Evolutionary conservation across 176 grass and related monocot species (phyloP), one percentile per base, ranked within the genome.

Genomic region (Zea luxurians): DNA sequence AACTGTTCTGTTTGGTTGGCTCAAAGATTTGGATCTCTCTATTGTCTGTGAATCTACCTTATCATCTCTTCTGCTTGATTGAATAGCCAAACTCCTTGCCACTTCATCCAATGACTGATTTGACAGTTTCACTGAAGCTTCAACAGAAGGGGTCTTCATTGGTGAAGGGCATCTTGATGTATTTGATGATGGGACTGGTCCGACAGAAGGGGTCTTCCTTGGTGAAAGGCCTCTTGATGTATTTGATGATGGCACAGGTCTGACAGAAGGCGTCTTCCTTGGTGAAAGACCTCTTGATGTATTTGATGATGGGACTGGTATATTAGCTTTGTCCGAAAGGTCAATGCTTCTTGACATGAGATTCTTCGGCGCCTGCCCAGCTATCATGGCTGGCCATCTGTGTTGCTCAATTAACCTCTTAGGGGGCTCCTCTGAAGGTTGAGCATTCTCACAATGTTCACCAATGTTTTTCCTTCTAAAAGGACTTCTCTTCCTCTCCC

Each of bases 401-500:
- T 91, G 80, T 71, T 86, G 80, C 70, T 93, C 88, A 41, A 80
- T 79, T 64, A 71, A 73, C 72, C 72, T 91, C 70, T 68, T 83
- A 79, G 81, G 78, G 40, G 74, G 37, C 49, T 85, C 77, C 44
- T 86, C 80, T 73, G 71, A 80, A 77, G 85, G 89, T 35, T 68
- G 80, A 76, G 58, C 65, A 68, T 96, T 92, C 73, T 89, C 91
- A 60, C 76, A 86, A 73, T 94, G 87, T 65, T 94, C 85, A 71
- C 81, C 71, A 78, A 71, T 74, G 64, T 69, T 89, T 64, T 89
- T 95, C 50, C 85, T 87, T 83, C 88, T 86, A 40, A 89, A 61
- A 87, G 92, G 92, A 63, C 92, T 95, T 83, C 80, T 88, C 81
- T 88, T 93, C 81, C 86, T 93, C 69, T 88, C 91, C 12, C 77